Conservation (phyloP, 2,329 filamentous ascomycete genomes). For the Aspergillus sp. region DNA sequence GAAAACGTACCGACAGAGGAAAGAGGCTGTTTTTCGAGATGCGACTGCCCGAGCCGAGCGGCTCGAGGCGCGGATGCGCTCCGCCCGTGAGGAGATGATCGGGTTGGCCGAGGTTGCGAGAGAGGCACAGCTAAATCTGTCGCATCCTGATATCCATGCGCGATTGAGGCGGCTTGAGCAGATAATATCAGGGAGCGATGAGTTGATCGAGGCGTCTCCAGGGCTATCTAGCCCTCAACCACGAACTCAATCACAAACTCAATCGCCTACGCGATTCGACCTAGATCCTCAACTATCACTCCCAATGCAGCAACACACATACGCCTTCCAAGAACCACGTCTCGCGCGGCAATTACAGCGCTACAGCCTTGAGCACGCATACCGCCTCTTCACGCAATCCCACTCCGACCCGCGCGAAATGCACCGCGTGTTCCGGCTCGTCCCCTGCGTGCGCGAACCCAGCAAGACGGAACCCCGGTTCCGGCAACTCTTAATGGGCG, state of each 20-base stretch:
- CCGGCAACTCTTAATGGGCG: conserved; percentile 41
- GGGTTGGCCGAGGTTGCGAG: conserved; percentile 4
- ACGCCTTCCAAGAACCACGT: conserved; percentile 66
- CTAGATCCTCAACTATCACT: background rate
- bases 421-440: conserved; percentile 69
- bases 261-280: background rate
- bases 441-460: conserved; percentile 59
- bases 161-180: background rate
- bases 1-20: conserved; percentile 80
- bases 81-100: background rate
- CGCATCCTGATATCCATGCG: conserved; percentile 3
- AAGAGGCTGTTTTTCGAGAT: conserved; percentile 77
- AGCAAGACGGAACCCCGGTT: conserved; percentile 48
- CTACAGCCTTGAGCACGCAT: conserved; percentile 65
- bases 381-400: conserved; percentile 56
- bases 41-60: conserved; percentile 72
- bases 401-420: conserved; percentile 55
- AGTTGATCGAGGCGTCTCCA: no score
- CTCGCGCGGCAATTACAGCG: conserved; percentile 76
- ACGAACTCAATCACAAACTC: background rate
- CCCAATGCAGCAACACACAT: conserved; percentile 43
- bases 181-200: no score
- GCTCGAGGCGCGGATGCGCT: conserved; percentile 57
- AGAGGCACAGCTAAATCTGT: conserved; percentile 8
- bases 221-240: no score